Evolutionary conservation across 2,329 filamentous ascomycete species (phyloP).

Genomic region (Pleomassaria siparia): DNA sequence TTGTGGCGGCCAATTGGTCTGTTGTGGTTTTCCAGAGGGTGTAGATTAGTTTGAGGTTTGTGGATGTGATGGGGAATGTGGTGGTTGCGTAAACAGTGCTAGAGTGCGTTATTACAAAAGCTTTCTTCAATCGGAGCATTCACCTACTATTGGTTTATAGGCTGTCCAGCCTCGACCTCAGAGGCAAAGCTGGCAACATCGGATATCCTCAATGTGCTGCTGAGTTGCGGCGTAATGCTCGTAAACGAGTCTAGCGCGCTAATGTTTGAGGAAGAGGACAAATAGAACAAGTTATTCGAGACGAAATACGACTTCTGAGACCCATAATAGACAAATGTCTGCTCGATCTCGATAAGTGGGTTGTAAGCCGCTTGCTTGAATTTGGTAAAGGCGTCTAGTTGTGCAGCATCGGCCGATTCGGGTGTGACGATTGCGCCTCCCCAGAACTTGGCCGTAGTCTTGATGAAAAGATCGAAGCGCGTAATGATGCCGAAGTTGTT

Average conservation of each 20-base stretch:
- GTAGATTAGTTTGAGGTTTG: not conserved
- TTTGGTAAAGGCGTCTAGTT: slow-evolving; percentile 5
- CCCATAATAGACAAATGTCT: slow-evolving; percentile 1
- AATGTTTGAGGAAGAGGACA: not conserved
- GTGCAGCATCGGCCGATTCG: not conserved
- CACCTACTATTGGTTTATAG: not conserved
- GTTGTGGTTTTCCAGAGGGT: not conserved
- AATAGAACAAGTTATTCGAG: not conserved
- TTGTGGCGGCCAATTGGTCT: not conserved
- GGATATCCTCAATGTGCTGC: not conserved
- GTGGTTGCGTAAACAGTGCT: not conserved
- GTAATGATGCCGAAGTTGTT: slow-evolving; percentile 36
- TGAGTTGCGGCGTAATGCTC: not conserved
- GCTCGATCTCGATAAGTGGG: not conserved
- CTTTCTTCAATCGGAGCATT: not conserved
- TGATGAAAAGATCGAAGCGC: slow-evolving; percentile 11
- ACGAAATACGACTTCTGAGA: not conserved
- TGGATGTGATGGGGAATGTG: not conserved
- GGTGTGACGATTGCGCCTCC: slow-evolving; percentile 17
- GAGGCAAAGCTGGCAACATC: not conserved
- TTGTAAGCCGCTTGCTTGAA: not conserved
- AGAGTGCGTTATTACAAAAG: not conserved
- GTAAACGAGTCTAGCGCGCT: not conserved
- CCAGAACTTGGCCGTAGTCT: slow-evolving; percentile 19
- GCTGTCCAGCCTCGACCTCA: not conserved